Evolutionary conservation across 106 monocot genomes (phyloP), one percentile per base, ranked within the genome.

Genomic region (Dioscorea zingiberensis): DNA sequence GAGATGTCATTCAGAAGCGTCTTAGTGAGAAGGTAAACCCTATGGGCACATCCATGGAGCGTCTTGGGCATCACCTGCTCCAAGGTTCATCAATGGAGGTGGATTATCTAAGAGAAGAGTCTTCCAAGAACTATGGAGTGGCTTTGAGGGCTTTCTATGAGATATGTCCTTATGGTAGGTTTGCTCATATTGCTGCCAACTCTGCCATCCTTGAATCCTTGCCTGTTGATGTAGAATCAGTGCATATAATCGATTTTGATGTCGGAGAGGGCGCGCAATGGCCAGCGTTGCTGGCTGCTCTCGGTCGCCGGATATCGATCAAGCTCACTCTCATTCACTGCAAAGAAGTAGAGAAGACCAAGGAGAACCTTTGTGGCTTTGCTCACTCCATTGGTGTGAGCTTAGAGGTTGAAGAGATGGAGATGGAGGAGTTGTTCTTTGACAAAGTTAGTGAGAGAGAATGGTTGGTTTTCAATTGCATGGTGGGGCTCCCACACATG

Each of bases 381-480:
- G 70, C 70, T 2, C 13, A 28, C 5, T 25, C 51, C 9, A 62
- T 71, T 19, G 61, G 62, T 1, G 1, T 62, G 13, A 49, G 27
- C 1, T 32, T 71, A 48, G 51, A 23, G 23, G 61, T 71, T 21
- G 71, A 71, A 27, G 13, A 22, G 28, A 29, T 71, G 71, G 9
- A 61, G n/a, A 24, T 71, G 51, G 71, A 62, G 51, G 71, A 71
- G 29, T 62, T 62, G 69, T 1, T 64, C 19, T 13, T 68, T 25
- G 69, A 70, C 26, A 70, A 47, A 29, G 30, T 17, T 16, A 55
- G 2, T 14, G 21, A 59, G 13, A 6, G 4, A 12, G 61, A 62
- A 29, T 71, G 61, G 71, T 30, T 71, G 48, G 71, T 62, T 7
- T 61, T 71, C 47, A 71, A 71, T 62, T 71, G 71, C 60, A 71